Evolutionary conservation across 768 basidiomycete species (phyloP), one percentile per base, ranked within the genome.

Genomic region (Rhodosporidiobolus sp.): DNA sequence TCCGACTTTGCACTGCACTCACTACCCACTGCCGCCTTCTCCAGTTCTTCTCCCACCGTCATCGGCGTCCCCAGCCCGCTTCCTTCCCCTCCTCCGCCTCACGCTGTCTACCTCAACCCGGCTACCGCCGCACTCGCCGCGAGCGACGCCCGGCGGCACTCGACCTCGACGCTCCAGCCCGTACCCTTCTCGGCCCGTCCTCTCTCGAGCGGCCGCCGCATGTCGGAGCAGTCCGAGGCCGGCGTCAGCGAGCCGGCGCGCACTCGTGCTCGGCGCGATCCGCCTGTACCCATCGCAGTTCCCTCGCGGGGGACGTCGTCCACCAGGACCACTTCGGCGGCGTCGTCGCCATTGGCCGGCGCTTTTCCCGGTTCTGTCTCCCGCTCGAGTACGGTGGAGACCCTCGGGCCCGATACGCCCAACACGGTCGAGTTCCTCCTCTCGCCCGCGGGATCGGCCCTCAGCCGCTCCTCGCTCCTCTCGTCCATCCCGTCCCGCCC

Each of bases 331-430:
- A 19, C 35, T 14, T 7, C n/a, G 28, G 28, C 53, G 12, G 58
- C 38, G 20, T 12, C n/a, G 43, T 28, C 58, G 38, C 10, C 11
- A 24, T 22, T 4, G 58, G 4, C 58, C 38, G 32, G 34, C 32
- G 17, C 28, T 17, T 48, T 17, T 5, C 14, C 46, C 20, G 54
- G n/a, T 7, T 19, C 14, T 19, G 43, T 72, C n/a, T 62, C 70
- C 16, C 64, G 65, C 5, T 72, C 70, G 65, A 72, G 70, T 38
- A 72, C 70, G 9, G 34, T 62, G 38, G 65, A 66, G 30, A 57
- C 70, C n/a, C 61, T 72, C n/a, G 70, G 70, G 26, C 70, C 65
- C 70, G 65, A 67, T 6, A 72, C 70, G 54, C 65, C 70, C 5
- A 53, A 20, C 8, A 54, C 63, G 30, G 14, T 55, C 35, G 71